These are phyloP conservation scores for Clitopilus passeckerianus DNA, from an alignment of 768 basidiomycete species.

Conservation along the genomic window DNA sequence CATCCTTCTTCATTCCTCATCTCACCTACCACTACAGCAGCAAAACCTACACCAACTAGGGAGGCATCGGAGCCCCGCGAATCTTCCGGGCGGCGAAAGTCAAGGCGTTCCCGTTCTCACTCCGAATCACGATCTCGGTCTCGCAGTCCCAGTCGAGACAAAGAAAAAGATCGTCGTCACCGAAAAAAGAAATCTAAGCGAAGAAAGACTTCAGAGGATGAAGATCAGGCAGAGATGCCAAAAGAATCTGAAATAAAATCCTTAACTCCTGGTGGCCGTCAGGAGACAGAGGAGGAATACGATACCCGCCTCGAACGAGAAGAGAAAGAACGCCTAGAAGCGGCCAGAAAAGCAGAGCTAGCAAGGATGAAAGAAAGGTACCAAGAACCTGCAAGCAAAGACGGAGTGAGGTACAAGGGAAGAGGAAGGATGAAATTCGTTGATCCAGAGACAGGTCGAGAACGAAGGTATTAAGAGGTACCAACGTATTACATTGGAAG, in stretches of 20 bases:
- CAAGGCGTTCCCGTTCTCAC: conserved; percentile 8
- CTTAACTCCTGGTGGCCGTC: neutral
- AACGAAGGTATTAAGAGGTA: neutral
- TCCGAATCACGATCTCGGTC: conserved; percentile 10
- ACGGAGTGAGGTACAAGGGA: conserved; percentile 65
- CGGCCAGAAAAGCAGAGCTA: conserved; percentile 40
- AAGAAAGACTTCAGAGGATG: conserved; percentile 4
- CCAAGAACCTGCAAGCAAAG: conserved; percentile 24
- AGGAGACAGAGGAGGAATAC: conserved; percentile 72
- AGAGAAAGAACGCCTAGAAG: conserved; percentile 54
- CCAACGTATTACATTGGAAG: neutral
- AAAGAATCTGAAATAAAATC: neutral
- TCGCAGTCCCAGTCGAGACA: conserved; percentile 12
- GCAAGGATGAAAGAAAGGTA: conserved; percentile 38
- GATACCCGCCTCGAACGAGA: conserved; percentile 64
- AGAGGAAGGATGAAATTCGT: conserved; percentile 1
- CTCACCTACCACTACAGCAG: neutral
- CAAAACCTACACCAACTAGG: neutral
- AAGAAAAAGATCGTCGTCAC: conserved; percentile 7
- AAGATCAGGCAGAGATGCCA: neutral
- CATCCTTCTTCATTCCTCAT: neutral
- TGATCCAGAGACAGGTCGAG: neutral
- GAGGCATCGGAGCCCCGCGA: conserved; percentile 9
- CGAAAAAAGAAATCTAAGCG: conserved; percentile 17
- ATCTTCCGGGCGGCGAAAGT: conserved; percentile 11